phyloP scores from a whole-genome alignment of 129 eudicot species.

The Glebionis coronaria region DNA sequence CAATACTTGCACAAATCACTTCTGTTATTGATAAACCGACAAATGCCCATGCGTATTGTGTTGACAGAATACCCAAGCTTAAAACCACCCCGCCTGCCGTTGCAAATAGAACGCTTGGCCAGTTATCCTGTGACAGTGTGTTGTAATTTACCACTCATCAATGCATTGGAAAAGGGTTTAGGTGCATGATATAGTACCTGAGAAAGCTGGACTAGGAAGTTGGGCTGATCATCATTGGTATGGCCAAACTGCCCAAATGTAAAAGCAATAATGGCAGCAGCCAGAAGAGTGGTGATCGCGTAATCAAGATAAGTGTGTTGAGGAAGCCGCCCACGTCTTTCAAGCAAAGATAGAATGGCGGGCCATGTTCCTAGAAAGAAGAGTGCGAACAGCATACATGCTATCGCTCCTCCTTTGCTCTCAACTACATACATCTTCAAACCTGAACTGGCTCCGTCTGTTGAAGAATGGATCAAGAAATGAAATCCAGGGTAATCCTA shows the following conservation, averaged over 20 bases:
- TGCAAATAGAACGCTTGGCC: conserved; percentile 18
- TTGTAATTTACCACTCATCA: not conserved
- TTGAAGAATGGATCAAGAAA: not conserved
- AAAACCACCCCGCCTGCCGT: conserved; percentile 17
- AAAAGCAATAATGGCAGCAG: conserved; percentile 15
- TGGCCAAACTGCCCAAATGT: conserved; percentile 19
- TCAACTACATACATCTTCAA: conserved; percentile 10
- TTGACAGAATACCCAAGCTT: conserved; percentile 15
- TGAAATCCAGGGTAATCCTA: not conserved
- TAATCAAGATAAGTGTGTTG: conserved; percentile 26
- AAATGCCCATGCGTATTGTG: conserved; percentile 23
- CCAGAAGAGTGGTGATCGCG: conserved; percentile 11
- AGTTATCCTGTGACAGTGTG: conserved; percentile 3
- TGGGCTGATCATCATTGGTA: conserved; percentile 12
- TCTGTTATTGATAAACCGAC: conserved; percentile 1
- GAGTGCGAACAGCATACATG: conserved; percentile 11
- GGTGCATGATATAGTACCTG: conserved; percentile 6
- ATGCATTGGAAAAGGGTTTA: not conserved
- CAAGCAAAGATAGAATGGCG: conserved; percentile 11
- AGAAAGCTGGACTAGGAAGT: conserved; percentile 8
- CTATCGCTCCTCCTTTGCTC: conserved; percentile 12
- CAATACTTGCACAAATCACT: conserved; percentile 13
- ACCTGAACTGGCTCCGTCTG: not conserved
- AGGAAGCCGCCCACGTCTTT: conserved; percentile 15
- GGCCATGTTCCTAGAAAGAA: conserved; percentile 21